These are phyloP conservation scores for Cupressus sempervirens DNA, from an alignment of 75 land plant genomes.

Conservation along the genomic window DNA sequence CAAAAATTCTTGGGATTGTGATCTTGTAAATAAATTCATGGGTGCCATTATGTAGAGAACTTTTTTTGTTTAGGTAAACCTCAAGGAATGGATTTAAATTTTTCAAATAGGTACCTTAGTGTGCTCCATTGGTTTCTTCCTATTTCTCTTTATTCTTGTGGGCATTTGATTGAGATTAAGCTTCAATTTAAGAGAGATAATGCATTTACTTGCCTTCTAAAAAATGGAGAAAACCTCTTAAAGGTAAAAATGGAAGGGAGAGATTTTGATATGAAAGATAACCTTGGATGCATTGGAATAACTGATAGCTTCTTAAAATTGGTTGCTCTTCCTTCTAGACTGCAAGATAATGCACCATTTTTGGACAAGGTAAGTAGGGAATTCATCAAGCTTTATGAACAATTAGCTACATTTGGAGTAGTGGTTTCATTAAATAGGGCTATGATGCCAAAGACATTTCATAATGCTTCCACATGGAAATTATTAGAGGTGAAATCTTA, in stretches of 20 bases:
- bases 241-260: slow-evolving; percentile 4
- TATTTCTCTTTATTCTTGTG: slow-evolving; percentile 4
- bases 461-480: background rate
- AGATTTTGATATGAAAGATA: background rate
- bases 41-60: slow-evolving; percentile 22
- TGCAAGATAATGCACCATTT: slow-evolving; percentile 23
- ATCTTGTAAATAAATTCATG: slow-evolving; percentile 21
- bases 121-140: slow-evolving; percentile 22
- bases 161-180: slow-evolving; percentile 24
- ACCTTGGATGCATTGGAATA: slow-evolving; percentile 21
- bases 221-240: slow-evolving; percentile 9
- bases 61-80: slow-evolving; percentile 20
- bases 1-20: slow-evolving; percentile 25
- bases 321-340: slow-evolving; percentile 18
- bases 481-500: background rate
- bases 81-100: slow-evolving; percentile 22
- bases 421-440: background rate
- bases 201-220: slow-evolving; percentile 17
- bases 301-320: slow-evolving; percentile 19
- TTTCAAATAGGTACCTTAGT: slow-evolving; percentile 23
- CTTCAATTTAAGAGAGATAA: slow-evolving; percentile 24
- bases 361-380: slow-evolving; percentile 22
- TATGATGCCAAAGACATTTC: background rate
- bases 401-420: slow-evolving; percentile 2
- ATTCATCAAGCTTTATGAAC: slow-evolving; percentile 22